phyloP scores from a whole-genome alignment of 305 asterid species.

The Fraxinus nigra region DNA sequence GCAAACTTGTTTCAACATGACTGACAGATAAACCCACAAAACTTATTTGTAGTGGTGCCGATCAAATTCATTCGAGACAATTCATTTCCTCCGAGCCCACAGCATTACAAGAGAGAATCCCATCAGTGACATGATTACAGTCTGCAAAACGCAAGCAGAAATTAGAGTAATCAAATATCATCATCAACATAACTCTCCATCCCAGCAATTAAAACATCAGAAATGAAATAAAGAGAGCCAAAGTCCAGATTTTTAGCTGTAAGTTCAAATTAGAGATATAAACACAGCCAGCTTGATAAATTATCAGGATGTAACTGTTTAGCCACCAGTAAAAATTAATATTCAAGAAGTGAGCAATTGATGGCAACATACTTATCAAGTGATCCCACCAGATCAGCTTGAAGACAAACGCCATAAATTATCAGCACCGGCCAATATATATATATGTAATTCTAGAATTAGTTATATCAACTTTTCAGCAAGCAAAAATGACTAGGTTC shows the following conservation, averaged over 20 bases:
- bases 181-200: neutral
- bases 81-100: conserved; percentile 57
- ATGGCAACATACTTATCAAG: neutral
- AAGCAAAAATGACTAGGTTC: neutral
- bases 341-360: neutral
- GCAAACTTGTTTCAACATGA: neutral
- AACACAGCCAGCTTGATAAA: neutral
- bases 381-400: neutral
- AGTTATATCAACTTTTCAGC: neutral
- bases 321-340: neutral
- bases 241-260: neutral
- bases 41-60: neutral
- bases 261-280: neutral
- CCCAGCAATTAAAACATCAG: neutral
- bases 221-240: neutral
- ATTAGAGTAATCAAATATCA: conserved; percentile 2
- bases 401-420: neutral
- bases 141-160: conserved; percentile 46
- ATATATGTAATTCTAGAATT: neutral
- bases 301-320: neutral
- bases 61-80: conserved; percentile 20
- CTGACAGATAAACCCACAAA: neutral
- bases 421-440: neutral
- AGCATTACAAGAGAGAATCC: conserved; percentile 91
- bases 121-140: conserved; percentile 86